Conservation (phyloP, 352 stramenopile genomes). For the Aphanomyces stellatus region DNA sequence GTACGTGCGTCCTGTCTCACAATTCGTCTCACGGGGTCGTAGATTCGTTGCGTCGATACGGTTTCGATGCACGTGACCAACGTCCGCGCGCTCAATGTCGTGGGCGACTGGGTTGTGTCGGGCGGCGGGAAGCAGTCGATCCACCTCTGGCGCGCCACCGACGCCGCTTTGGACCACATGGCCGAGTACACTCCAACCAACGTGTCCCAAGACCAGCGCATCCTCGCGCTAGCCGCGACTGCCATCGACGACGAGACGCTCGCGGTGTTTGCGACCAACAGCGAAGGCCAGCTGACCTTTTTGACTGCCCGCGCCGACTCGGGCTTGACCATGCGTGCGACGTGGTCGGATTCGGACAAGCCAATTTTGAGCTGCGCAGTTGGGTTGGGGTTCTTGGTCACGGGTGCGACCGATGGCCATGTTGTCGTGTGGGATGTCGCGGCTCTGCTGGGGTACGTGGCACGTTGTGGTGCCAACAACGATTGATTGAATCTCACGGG, state of each 20-base stretch:
- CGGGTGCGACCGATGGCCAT: slow-evolving; percentile 73
- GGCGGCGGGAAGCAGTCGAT: slow-evolving; percentile 74
- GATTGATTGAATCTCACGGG: too few species aligned
- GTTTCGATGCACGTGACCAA: slow-evolving; percentile 55
- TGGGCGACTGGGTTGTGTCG: slow-evolving; percentile 33
- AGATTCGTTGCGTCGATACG: slow-evolving; percentile 1
- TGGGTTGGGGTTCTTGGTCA: slow-evolving; percentile 44
- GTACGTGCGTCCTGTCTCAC: too few species aligned
- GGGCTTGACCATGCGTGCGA: not conserved
- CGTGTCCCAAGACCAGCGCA: slow-evolving; percentile 71
- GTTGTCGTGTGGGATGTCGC: slow-evolving; percentile 64
- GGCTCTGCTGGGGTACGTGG: slow-evolving; percentile 24
- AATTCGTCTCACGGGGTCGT: too few species aligned
- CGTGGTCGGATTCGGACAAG: slow-evolving; percentile 34
- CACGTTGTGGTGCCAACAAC: slow-evolving; percentile 18
- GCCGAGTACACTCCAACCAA: slow-evolving; percentile 48
- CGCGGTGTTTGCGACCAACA: slow-evolving; percentile 62
- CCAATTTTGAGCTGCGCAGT: slow-evolving; percentile 65
- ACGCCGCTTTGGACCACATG: slow-evolving; percentile 33
- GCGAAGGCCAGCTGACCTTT: slow-evolving; percentile 57
- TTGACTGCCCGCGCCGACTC: slow-evolving; percentile 38
- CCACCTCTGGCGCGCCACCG: slow-evolving; percentile 57
- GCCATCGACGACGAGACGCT: slow-evolving; percentile 8
- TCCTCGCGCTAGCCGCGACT: slow-evolving; percentile 49
- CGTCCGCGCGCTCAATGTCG: slow-evolving; percentile 43